phyloP scores from a whole-genome alignment of 192 early-diverging fungal species.

The Dispira simplex region DNA sequence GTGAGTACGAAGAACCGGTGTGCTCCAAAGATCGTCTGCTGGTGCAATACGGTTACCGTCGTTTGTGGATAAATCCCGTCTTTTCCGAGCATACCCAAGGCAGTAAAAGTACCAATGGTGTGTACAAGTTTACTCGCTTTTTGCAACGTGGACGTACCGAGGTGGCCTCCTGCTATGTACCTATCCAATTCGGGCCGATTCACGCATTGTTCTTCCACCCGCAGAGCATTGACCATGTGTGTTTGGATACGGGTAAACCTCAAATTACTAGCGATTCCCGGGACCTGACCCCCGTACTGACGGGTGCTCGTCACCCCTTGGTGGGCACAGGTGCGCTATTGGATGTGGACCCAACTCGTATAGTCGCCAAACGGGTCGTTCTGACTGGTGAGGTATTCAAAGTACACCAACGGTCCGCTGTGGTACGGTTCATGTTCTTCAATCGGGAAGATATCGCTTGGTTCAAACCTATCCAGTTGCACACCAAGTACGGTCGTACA shows the following conservation, averaged over 20 bases:
- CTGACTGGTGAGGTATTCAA: constrained; percentile 93
- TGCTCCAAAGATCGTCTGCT: constrained; percentile 89
- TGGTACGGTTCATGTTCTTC: constrained; percentile 96
- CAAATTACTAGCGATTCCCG: not conserved
- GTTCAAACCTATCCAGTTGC: constrained; percentile 91
- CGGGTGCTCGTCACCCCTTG: constrained; percentile 19
- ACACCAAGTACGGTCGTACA: constrained; percentile 76
- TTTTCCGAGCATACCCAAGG: constrained; percentile 76
- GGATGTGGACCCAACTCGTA: constrained; percentile 62
- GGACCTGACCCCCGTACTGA: not conserved
- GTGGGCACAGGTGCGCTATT: constrained; percentile 69
- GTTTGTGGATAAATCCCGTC: constrained; percentile 69
- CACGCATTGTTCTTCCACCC: constrained; percentile 75
- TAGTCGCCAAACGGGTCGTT: constrained; percentile 87
- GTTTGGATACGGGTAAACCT: not conserved
- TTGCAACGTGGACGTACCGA: constrained; percentile 50
- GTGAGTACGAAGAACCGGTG: constrained; percentile 61
- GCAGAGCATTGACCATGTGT: constrained; percentile 9
- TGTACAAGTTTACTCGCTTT: constrained; percentile 93
- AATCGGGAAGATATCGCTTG: constrained; percentile 83
- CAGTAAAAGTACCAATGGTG: constrained; percentile 70
- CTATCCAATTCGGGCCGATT: constrained; percentile 75
- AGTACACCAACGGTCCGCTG: constrained; percentile 80
- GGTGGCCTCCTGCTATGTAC: constrained; percentile 82
- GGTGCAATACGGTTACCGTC: constrained; percentile 76